Conservation (phyloP, 2,329 filamentous ascomycete species). For the Neocatenulostroma microsporum region DNA sequence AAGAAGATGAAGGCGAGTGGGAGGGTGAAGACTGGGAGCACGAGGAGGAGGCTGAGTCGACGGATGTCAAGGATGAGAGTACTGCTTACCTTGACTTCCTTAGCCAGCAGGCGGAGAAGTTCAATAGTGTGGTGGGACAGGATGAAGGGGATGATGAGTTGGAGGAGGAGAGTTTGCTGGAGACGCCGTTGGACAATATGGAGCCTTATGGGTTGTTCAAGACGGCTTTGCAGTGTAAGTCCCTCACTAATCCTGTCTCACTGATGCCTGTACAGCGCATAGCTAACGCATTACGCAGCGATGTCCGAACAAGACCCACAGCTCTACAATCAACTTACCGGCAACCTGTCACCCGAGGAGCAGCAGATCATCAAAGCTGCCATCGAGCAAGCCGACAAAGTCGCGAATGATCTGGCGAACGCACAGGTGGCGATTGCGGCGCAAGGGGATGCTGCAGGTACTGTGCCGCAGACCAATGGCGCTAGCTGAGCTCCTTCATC, state of each 20-base stretch:
- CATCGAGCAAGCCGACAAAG: constrained; percentile 60
- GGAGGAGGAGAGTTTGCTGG: constrained; percentile 84
- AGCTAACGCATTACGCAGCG: constrained; percentile 25
- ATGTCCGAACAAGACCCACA: constrained; percentile 87
- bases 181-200: constrained; percentile 89
- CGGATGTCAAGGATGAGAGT: constrained; percentile 77
- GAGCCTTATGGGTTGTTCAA: constrained; percentile 92
- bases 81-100: constrained; percentile 93
- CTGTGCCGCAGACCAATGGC: too few species aligned
- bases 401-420: too few species aligned
- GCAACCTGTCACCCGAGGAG: constrained; percentile 71
- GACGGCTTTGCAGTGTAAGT: constrained; percentile 71
- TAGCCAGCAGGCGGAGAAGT: constrained; percentile 59
- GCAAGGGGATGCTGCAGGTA: too few species aligned
- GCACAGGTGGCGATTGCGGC: too few species aligned
- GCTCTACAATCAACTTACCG: constrained; percentile 73
- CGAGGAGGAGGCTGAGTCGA: constrained; percentile 54
- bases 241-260: background rate
- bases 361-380: constrained; percentile 72
- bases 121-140: constrained; percentile 49
- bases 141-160: constrained; percentile 80
- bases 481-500: too few species aligned
- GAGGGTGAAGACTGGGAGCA: constrained; percentile 63
- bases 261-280: background rate
- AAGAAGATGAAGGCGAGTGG: constrained; percentile 77